phyloP scores from a whole-genome alignment of 2,329 filamentous ascomycete genomes.

The Colletotrichum destructivum region DNA sequence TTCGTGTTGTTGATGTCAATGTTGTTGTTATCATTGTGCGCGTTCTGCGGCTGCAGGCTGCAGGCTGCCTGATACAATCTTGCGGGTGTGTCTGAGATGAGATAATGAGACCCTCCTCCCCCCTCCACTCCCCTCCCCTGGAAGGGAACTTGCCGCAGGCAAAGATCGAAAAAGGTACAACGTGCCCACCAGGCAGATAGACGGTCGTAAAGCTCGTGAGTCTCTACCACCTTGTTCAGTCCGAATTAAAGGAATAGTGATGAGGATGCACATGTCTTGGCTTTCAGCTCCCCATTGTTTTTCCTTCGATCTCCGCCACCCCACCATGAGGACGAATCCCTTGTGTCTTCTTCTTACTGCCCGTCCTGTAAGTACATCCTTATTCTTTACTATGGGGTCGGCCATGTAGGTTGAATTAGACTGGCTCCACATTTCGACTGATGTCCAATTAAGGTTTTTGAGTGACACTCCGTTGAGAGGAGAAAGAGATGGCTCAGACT shows the following conservation, averaged over 20 bases:
- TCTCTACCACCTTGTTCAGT: too few species aligned
- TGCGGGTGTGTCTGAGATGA: too few species aligned
- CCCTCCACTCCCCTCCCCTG: too few species aligned
- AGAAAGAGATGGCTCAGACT: conserved; percentile 8
- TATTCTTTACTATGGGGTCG: background rate
- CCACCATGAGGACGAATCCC: background rate
- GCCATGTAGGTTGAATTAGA: conserved; percentile 11
- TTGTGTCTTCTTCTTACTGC: background rate
- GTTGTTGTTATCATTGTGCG: too few species aligned
- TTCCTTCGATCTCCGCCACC: background rate
- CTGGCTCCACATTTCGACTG: conserved; percentile 19
- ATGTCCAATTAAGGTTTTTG: conserved; percentile 43
- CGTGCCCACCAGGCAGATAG: too few species aligned
- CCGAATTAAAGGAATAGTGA: background rate
- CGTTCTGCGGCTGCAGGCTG: too few species aligned
- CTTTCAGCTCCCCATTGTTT: background rate
- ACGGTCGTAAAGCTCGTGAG: too few species aligned
- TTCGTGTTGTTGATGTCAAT: too few species aligned
- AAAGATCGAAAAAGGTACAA: too few species aligned
- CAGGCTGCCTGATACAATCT: too few species aligned
- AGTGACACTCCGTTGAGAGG: conserved; percentile 31
- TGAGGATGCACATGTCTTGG: background rate
- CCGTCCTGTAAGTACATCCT: background rate
- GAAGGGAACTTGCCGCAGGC: too few species aligned
- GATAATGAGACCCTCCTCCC: too few species aligned